Evolutionary conservation across 2,329 filamentous ascomycete species (phyloP).

Genomic region (Coniochaeta hoffmannii): DNA sequence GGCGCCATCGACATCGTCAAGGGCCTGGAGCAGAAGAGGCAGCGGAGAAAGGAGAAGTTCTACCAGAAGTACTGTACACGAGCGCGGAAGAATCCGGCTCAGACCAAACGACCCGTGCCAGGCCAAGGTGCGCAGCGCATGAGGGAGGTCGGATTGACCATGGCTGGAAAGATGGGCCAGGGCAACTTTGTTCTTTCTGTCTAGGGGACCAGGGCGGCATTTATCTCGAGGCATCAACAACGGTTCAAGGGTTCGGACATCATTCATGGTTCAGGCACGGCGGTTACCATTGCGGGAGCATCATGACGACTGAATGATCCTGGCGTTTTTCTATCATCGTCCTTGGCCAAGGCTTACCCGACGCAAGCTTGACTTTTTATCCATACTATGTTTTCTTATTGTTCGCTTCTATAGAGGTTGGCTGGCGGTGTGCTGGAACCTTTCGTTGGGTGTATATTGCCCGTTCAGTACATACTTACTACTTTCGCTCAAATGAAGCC

Average conservation of each 20-base stretch:
- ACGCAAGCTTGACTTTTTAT: not conserved
- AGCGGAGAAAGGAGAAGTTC: conserved; percentile 87
- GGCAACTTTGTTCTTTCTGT: conserved; percentile 73
- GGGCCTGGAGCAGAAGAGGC: conserved; percentile 87
- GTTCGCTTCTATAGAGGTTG: not conserved
- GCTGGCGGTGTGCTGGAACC: not conserved
- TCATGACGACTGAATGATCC: conserved; percentile 3
- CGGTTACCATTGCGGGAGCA: not conserved
- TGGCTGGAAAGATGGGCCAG: conserved; percentile 68
- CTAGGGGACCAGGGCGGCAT: conserved; percentile 25
- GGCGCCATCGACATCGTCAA: conserved; percentile 98
- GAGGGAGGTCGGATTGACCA: conserved; percentile 82
- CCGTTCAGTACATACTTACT: not conserved
- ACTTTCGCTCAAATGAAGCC: not conserved
- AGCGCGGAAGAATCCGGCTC: conserved; percentile 59
- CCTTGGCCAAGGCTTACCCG: conserved; percentile 1
- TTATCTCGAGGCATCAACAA: not conserved
- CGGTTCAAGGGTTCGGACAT: not conserved
- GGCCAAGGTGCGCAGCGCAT: conserved; percentile 90
- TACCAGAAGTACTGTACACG: conserved; percentile 85
- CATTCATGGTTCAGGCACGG: not conserved
- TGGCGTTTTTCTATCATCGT: not conserved
- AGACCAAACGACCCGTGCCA: conserved; percentile 61
- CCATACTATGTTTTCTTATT: not conserved
- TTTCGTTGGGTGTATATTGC: not conserved